Base-by-base conservation (phyloP, 805 yeast species). In the Saccharomyces mikatae region DNA sequence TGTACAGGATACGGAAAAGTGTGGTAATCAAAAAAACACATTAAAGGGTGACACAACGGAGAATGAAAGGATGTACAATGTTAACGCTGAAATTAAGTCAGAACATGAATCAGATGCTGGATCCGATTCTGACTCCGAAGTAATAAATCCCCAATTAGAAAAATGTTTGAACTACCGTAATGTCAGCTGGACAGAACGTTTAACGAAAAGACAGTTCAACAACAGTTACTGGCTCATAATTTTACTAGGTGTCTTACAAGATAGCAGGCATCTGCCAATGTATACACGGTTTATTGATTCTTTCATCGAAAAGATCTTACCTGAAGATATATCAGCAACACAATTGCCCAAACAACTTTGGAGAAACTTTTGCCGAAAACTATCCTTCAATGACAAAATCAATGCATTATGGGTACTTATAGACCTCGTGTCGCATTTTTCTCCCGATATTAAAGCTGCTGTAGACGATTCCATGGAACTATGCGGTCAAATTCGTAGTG, bases 201-300 rank as follows among this genome's bases (percentile, higher is more conserved):
- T 92, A 21, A 78, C 83, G 13, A 83, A 80, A 53, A 80, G 96
- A 53, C 80, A 80, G 58, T 94, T 87, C 68, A 82, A 78, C 61
- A 90, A 89, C 62, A 96, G 96, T 3, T 82, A 82, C 53, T 92
- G 97, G 97, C 85, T 89, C 61, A 77, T 86, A 46, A 79, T 86
- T 47, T 68, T 91, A 47, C 67, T 90, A 50, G 96, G 96, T 31
- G 74, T 90, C 2, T 75, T 91, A 6, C 67, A 69, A 50, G 73
- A 70, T 49, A 63, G 69, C 51, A 57, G 56, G 41, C 65, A 64
- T 46, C 52, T 70, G 9, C 66, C 68, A 3, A 59, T 60, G 46
- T 68, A 69, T 49, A 57, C 63, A n/a, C 50, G 56, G 2, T 59
- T 62, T 28, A 46, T 80, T 82, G 22, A 74, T 76, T 50, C 81